Conservation (phyloP, 1,284 basidiomycete genomes). For the Malassezia psittaci region DNA sequence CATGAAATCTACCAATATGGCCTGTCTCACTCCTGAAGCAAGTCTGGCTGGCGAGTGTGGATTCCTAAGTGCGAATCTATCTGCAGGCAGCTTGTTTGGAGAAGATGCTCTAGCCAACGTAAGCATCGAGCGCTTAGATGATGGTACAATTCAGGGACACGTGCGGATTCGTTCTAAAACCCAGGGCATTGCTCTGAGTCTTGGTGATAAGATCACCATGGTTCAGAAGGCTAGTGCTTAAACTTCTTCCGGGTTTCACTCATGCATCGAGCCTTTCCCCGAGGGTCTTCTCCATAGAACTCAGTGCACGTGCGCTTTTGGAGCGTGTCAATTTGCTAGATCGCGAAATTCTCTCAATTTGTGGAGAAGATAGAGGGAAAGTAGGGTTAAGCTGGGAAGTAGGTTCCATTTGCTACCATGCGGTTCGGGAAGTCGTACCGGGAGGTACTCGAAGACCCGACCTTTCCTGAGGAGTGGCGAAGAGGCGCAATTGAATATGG, state of each 20-base stretch:
- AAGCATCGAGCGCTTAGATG: conserved; percentile 78
- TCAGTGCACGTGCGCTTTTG: too few species aligned
- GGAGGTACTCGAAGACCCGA: conserved; percentile 56
- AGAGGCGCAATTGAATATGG: conserved; percentile 76
- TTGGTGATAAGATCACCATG: conserved; percentile 69
- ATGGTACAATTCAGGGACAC: conserved; percentile 48
- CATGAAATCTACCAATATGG: conserved; percentile 79
- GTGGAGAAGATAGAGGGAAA: too few species aligned
- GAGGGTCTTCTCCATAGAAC: too few species aligned
- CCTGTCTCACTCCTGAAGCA: conserved; percentile 85
- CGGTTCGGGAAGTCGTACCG: conserved; percentile 71
- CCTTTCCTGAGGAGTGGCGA: conserved; percentile 64
- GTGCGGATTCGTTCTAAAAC: conserved; percentile 44
- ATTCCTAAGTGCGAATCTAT: conserved; percentile 87
- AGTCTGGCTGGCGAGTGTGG: conserved; percentile 82
- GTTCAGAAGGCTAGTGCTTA: conserved; percentile 14
- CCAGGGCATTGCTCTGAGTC: conserved; percentile 66
- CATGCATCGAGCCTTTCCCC: not conserved
- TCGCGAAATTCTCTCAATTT: too few species aligned
- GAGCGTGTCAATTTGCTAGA: too few species aligned
- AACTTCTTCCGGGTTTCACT: not conserved
- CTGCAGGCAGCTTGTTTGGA: conserved; percentile 81
- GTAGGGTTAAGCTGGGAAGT: too few species aligned
- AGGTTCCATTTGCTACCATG: conserved; percentile 51
- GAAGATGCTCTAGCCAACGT: conserved; percentile 96